Conservation (phyloP, 139 green algal species). For the Tetradesmus obliquus region DNA sequence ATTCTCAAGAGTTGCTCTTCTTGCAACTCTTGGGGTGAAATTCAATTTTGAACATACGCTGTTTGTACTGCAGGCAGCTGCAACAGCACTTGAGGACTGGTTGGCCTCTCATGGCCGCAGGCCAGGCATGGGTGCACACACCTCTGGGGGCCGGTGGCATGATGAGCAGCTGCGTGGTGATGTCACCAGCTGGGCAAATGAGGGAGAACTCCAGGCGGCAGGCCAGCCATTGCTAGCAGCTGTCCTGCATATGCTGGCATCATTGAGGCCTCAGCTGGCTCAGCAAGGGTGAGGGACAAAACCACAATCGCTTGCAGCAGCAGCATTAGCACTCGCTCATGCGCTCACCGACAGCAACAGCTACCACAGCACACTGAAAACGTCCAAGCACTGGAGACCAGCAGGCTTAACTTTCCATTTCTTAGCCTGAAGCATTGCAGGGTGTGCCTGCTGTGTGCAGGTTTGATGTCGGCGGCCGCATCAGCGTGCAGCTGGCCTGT, state of each 20-base stretch:
- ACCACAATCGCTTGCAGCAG: background rate
- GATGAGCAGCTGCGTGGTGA: constrained; percentile 49
- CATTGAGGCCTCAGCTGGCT: constrained; percentile 44
- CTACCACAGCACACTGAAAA: no score
- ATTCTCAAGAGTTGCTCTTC: no score
- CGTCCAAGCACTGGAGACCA: no score
- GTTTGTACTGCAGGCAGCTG: constrained; percentile 10
- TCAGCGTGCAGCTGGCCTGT: constrained; percentile 75
- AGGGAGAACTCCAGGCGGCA: constrained; percentile 34
- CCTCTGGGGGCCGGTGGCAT: constrained; percentile 29
- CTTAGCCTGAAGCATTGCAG: no score
- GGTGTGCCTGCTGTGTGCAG: constrained; percentile 27
- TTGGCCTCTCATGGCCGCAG: background rate
- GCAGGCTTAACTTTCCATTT: no score
- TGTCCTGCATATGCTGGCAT: constrained; percentile 26
- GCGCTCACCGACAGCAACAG: no score
- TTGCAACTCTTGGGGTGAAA: no score
- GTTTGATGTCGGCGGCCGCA: constrained; percentile 63
- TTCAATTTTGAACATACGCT: no score
- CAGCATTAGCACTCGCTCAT: background rate
- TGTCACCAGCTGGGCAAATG: constrained; percentile 55
- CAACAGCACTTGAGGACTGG: constrained; percentile 1
- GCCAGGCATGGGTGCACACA: constrained; percentile 31
- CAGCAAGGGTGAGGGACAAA: constrained; percentile 47
- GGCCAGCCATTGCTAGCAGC: constrained; percentile 40